Conservation (phyloP, 2,329 filamentous ascomycete species). For the Cladosporium sp. region DNA sequence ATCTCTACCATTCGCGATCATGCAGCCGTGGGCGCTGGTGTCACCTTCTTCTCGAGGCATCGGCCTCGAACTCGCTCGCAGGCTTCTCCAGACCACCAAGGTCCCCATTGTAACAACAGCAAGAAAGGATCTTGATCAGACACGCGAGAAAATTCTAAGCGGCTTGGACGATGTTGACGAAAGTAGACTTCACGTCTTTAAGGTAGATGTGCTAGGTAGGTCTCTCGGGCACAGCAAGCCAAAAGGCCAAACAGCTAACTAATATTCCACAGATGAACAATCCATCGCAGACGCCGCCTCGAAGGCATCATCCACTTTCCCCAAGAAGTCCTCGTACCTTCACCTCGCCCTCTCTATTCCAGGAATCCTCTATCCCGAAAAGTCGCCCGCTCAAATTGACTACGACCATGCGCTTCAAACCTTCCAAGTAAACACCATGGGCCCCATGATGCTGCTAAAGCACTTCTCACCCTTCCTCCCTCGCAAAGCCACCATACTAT, state of each 20-base stretch:
- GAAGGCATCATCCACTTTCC: constrained; percentile 27
- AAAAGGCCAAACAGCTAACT: background rate
- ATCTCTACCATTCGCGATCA: constrained; percentile 16
- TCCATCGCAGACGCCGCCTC: constrained; percentile 56
- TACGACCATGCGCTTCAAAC: constrained; percentile 58
- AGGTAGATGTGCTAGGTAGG: constrained; percentile 55
- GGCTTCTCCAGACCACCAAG: constrained; percentile 52
- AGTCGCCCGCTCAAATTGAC: constrained; percentile 61
- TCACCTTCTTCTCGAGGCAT: constrained; percentile 60
- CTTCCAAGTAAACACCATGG: constrained; percentile 69
- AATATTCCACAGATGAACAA: constrained; percentile 49
- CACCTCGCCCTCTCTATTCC: constrained; percentile 66
- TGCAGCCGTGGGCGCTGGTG: constrained; percentile 48
- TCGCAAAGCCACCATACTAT: constrained; percentile 45
- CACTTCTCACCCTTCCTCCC: constrained; percentile 68
- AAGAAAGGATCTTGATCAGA: constrained; percentile 47
- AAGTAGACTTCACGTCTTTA: constrained; percentile 47
- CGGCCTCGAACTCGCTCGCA: constrained; percentile 56
- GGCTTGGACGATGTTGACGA: constrained; percentile 44
- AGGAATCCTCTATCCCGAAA: constrained; percentile 69
- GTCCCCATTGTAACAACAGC: constrained; percentile 59
- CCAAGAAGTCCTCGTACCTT: constrained; percentile 50
- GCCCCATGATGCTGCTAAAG: constrained; percentile 71
- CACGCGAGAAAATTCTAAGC: constrained; percentile 47
- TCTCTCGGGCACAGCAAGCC: background rate